Evolutionary conservation across 345 rosid species (phyloP).

Genomic region (Boechera divaricarpa): DNA sequence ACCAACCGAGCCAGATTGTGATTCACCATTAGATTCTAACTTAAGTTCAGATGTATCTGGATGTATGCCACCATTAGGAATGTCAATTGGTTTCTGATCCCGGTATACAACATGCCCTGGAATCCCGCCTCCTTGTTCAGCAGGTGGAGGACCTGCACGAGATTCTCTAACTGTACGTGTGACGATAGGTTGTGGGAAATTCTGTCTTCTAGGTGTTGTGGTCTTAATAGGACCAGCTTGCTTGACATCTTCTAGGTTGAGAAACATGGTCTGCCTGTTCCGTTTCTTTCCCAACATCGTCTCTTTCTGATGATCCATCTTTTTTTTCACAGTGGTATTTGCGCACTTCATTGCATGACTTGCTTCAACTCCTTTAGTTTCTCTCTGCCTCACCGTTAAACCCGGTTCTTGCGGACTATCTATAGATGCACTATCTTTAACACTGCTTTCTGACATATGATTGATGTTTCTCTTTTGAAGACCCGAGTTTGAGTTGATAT

Average conservation of each 20-base stretch:
- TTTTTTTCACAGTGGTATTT: slow-evolving; percentile 78
- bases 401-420: slow-evolving; percentile 55
- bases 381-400: slow-evolving; percentile 63
- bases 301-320: slow-evolving; percentile 90
- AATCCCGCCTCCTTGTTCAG: slow-evolving; percentile 65
- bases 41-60: slow-evolving; percentile 61
- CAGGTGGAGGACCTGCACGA: slow-evolving; percentile 53
- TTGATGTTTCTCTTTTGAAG: slow-evolving; percentile 47
- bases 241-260: slow-evolving; percentile 91
- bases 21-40: slow-evolving; percentile 72
- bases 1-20: slow-evolving; percentile 51
- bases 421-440: slow-evolving; percentile 46
- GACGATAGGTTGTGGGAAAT: slow-evolving; percentile 56
- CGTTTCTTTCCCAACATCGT: slow-evolving; percentile 99
- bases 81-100: slow-evolving; percentile 73
- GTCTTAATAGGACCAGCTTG: slow-evolving; percentile 80
- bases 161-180: slow-evolving; percentile 82
- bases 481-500: slow-evolving; percentile 40
- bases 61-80: slow-evolving; percentile 54
- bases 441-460: slow-evolving; percentile 56
- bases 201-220: slow-evolving; percentile 81
- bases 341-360: slow-evolving; percentile 72
- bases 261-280: slow-evolving; percentile 87
- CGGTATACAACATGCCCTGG: slow-evolving; percentile 48
- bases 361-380: slow-evolving; percentile 84